A percentile compares a stretch with the other conserved stretches of the same genome.
Evolutionary conservation across 2,329 filamentous ascomycete genomes (phyloP).

Genomic region (Chrysosporium queenslandicum): DNA sequence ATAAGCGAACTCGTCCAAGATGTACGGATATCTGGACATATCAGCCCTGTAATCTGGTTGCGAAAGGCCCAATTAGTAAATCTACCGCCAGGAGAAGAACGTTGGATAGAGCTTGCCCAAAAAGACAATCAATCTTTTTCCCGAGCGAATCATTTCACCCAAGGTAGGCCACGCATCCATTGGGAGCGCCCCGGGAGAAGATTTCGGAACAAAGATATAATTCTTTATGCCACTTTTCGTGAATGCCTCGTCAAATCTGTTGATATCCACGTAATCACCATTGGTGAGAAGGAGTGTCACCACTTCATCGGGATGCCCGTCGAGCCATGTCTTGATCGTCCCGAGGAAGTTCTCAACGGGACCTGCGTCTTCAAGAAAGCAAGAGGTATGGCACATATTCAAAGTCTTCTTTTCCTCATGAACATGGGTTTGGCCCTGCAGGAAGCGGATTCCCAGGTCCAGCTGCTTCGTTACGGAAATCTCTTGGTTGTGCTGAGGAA

Average conservation of each 20-base stretch:
- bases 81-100: not conserved
- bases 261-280: constrained; percentile 37
- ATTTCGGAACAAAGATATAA: constrained; percentile 32
- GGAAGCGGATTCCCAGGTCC: constrained; percentile 51
- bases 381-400: constrained; percentile 56
- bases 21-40: constrained; percentile 31
- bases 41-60: constrained; percentile 35
- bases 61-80: not conserved
- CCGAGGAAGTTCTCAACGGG: constrained; percentile 46
- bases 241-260: constrained; percentile 29
- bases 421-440: constrained; percentile 54
- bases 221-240: constrained; percentile 24
- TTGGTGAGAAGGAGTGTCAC: constrained; percentile 56
- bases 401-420: constrained; percentile 41
- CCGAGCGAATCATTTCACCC: constrained; percentile 32
- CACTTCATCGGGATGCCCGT: constrained; percentile 49
- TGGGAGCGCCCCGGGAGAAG: constrained; percentile 23
- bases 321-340: constrained; percentile 52
- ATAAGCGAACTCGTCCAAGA: constrained; percentile 37
- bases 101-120: constrained; percentile 24
- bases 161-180: constrained; percentile 37
- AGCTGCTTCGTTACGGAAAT: constrained; percentile 50
- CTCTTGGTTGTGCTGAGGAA: constrained; percentile 51
- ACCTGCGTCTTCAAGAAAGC: constrained; percentile 50
- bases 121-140: constrained; percentile 38